Percentiles rank a stretch among this genome's conserved stretches.
Evolutionary conservation across 108 stramenopile genomes (phyloP).

Genomic region (Epithemia pelagica): DNA sequence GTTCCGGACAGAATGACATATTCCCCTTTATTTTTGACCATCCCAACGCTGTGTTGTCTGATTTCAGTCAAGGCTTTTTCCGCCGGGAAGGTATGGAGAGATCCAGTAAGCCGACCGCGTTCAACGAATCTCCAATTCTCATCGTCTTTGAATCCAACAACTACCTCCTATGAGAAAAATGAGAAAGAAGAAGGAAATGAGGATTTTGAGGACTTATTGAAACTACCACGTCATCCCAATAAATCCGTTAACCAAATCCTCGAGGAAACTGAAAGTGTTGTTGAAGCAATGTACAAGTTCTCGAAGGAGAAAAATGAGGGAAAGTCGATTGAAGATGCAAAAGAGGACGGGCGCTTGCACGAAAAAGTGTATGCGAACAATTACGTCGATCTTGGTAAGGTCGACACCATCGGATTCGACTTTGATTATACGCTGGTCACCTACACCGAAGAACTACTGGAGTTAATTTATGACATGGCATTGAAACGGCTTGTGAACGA

Average conservation of each 20-base stretch:
- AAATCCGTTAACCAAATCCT: conserved; percentile 47
- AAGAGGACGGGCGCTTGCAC: conserved; percentile 14
- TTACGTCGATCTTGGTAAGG: conserved; percentile 86
- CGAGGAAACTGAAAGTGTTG: conserved; percentile 40
- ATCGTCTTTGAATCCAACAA: not conserved
- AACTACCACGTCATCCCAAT: conserved; percentile 54
- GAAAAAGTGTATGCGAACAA: conserved; percentile 83
- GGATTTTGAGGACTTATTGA: not conserved
- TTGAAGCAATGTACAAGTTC: conserved; percentile 44
- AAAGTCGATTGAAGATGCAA: conserved; percentile 6
- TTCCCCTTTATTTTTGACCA: no score
- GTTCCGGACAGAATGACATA: no score
- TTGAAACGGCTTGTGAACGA: conserved; percentile 77
- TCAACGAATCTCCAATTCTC: not conserved
- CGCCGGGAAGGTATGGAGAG: no score
- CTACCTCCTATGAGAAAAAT: not conserved
- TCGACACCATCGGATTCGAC: conserved; percentile 92
- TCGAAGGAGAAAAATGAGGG: conserved; percentile 22
- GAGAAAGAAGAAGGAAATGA: not conserved
- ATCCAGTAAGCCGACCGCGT: not conserved
- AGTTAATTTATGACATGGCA: conserved; percentile 91
- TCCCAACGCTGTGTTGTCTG: no score
- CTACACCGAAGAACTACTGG: conserved; percentile 76
- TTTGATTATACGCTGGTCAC: conserved; percentile 95
- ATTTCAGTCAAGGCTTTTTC: no score